Base-by-base conservation (phyloP, 257 asterid species). In the Orobanche coerulescens region DNA sequence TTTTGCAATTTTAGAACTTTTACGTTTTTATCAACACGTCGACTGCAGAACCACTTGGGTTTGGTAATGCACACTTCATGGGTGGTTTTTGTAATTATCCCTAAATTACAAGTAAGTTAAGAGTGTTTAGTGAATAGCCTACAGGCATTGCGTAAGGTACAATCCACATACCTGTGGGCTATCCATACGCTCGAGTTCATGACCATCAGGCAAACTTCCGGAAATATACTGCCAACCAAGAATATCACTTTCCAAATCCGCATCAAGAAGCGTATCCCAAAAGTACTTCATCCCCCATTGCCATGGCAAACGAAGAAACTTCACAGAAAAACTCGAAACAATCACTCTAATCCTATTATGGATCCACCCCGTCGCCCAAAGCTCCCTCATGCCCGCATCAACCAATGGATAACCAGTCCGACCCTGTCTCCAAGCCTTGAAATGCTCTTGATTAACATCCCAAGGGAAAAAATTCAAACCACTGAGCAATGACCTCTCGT, bases 271-370 rank as follows among this genome's bases (percentile, higher is more conserved):
- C 18, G 96, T 86, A 65, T 91, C 98, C 98, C 98, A 91, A 10
- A 91, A 91, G 58, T 92, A 92, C 72, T 81, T 88, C 95, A 92
- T 88, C 50, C 98, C 98, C 98, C 98, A 88, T 57, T 84, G 95
- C 96, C 98, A 92, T 3, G 98, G 96, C 13, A 88, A 63, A 68
- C 89, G 85, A 51, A 92, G 77, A 72, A 92, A 79, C 76, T 92
- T 88, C 44, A 91, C 98, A 48, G 61, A 88, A 71, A 91, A 91
- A 61, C 98, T 79, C 10, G 95, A 82, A 22, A 88, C 96, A 8
- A 92, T 82, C 24, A 88, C 86, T 68, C 96, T 69, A 47, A 88
- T 81, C 78, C 85, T 71, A 69, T 92, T 92, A 62, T 92, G 98
- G 47, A 85, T 79, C 96, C 98, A 88, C 14, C 98, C 98, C 0